Percentiles rank a stretch among this genome's conserved stretches.
Conservation (phyloP, 1,284 basidiomycete species). For the Apiotrichum domesticum region DNA sequence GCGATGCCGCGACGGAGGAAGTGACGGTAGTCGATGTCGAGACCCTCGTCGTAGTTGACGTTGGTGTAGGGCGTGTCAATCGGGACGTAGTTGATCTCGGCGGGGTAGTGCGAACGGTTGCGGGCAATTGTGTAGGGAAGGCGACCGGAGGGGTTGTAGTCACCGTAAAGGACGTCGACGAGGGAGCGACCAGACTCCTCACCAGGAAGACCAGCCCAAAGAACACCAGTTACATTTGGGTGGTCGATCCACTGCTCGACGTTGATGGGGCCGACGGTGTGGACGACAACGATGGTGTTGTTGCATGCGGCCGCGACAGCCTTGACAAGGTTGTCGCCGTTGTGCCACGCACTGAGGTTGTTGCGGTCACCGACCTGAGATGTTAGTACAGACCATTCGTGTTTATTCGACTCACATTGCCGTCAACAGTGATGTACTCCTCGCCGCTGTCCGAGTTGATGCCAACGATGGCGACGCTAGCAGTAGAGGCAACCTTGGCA, state of each 20-base stretch:
- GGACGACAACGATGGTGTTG: slow-evolving; percentile 76
- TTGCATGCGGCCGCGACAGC: slow-evolving; percentile 46
- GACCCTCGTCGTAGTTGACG: slow-evolving; percentile 62
- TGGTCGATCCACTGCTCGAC: slow-evolving; percentile 69
- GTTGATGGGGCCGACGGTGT: slow-evolving; percentile 68
- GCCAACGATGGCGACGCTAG: slow-evolving; percentile 61
- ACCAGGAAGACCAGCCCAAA: slow-evolving; percentile 53
- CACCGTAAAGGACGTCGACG: slow-evolving; percentile 53
- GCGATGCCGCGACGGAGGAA: slow-evolving; percentile 62
- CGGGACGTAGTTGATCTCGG: slow-evolving; percentile 51
- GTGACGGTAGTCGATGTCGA: slow-evolving; percentile 69
- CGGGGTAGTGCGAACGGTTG: slow-evolving; percentile 59
- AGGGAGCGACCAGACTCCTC: slow-evolving; percentile 72
- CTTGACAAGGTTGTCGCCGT: slow-evolving; percentile 55
- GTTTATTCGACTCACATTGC: slow-evolving; percentile 50
- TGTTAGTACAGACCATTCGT: slow-evolving; percentile 8
- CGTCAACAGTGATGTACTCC: slow-evolving; percentile 66
- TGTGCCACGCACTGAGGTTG: slow-evolving; percentile 73
- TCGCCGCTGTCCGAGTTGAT: slow-evolving; percentile 70
- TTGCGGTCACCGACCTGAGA: slow-evolving; percentile 56
- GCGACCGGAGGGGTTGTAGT: slow-evolving; percentile 65
- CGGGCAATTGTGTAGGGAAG: slow-evolving; percentile 78
- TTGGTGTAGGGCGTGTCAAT: slow-evolving; percentile 45
- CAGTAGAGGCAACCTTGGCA: slow-evolving; percentile 51
- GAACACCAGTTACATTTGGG: slow-evolving; percentile 55